A percentile compares a stretch with the other conserved stretches of the same genome.
phyloP scores from a whole-genome alignment of 352 stramenopile species.

The Globisporangium carolinianum region DNA sequence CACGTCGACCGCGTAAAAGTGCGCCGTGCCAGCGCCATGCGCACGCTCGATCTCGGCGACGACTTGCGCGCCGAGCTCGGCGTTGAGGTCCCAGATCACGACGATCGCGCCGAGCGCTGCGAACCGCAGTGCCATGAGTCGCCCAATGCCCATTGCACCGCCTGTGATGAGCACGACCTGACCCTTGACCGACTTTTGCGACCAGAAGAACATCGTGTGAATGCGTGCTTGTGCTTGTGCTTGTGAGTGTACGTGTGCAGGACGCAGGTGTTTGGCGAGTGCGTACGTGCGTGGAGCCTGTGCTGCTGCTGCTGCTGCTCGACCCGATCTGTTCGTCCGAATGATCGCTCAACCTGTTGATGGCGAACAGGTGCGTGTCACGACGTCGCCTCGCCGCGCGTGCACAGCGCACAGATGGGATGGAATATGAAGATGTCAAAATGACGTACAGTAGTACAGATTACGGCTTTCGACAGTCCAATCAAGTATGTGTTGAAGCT shows the following conservation, averaged over 20 bases:
- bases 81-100: conserved; percentile 34
- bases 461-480: conserved; percentile 2
- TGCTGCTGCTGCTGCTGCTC: too few species aligned
- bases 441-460: conserved; percentile 7
- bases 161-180: conserved; percentile 49
- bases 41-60: conserved; percentile 24
- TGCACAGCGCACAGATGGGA: neutral
- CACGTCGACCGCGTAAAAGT: conserved; percentile 30
- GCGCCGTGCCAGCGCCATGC: conserved; percentile 9
- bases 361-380: too few species aligned
- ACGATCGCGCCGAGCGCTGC: conserved; percentile 28
- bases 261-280: neutral
- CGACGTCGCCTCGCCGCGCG: too few species aligned
- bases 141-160: conserved; percentile 43
- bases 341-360: too few species aligned
- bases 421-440: neutral
- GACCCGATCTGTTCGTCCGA: too few species aligned
- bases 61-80: conserved; percentile 17
- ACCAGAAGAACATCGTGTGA: neutral
- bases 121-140: conserved; percentile 31
- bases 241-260: neutral
- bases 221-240: too few species aligned
- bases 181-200: conserved; percentile 34
- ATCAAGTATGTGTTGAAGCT: neutral
- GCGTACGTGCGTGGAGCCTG: too few species aligned